Base-by-base conservation (phyloP, 2,329 filamentous ascomycete species). In the Gliomastix tumulicola region DNA sequence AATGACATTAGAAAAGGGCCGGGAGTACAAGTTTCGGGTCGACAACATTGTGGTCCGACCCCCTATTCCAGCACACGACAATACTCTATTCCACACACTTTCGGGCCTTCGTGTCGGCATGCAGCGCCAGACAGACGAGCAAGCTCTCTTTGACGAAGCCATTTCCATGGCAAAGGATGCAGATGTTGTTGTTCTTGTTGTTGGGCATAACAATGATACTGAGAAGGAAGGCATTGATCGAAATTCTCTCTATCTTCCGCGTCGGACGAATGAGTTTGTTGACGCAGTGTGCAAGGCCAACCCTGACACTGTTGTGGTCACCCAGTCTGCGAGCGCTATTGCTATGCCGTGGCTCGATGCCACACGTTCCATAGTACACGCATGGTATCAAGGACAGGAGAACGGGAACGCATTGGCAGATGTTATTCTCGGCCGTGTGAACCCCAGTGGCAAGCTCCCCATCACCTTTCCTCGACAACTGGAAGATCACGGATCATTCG, bases 311-410 rank as follows among this genome's bases (percentile, higher is more conserved):
- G 68, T 84, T n/a, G 78, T 87, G 0, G 71, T 87, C 16, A 79
- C 79, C 50, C 79, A 82, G 42, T 82, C 79, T 2, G 79, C 79
- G n/a, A 79, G 76, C 0, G 76, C 79, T 3, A 62, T 76, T 12
- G 60, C 60, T 3, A 68, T 78, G 68, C 72, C 73, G 2, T 77
- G 73, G 71, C 56, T 64, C 4, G 49, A 59, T 22, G 56, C 62
- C 20, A 65, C 64, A 18, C 49, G 46, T n/a, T 68, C 71, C 2
- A 57, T 82, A 3, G 45, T 81, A 0, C 76, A 83, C 45, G 78
- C 76, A 4, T 85, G 80, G 81, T 85, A 83, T 46, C 78, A 79
- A 42, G 82, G 82, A 11, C 80, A 85, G 46, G 81, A 86, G 54
- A 74, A 76, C 5, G 82, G 81, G 1, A 82, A 84, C 44, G 79